phyloP scores from a whole-genome alignment of 2,329 filamentous ascomycete genomes.

The Cryoendolithus antarcticus region DNA sequence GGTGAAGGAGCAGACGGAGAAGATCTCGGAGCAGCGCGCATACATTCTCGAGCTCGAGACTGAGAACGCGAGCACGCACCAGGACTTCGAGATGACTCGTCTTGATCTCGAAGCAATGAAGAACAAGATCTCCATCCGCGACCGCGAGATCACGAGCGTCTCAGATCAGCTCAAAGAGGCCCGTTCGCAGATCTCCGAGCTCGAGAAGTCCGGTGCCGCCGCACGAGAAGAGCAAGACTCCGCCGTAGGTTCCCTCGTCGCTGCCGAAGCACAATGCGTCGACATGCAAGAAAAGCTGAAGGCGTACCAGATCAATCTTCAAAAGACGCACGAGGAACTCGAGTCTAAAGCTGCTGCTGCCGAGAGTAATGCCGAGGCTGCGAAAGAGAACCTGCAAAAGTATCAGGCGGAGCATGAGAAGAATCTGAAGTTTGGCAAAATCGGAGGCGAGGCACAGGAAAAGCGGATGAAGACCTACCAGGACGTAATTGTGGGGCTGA shows the following conservation, averaged over 20 bases:
- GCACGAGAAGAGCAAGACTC: slow-evolving; percentile 26
- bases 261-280: slow-evolving; percentile 31
- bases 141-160: slow-evolving; percentile 9
- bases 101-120: slow-evolving; percentile 38
- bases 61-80: slow-evolving; percentile 56
- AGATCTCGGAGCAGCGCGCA: slow-evolving; percentile 47
- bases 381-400: slow-evolving; percentile 21
- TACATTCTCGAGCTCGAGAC: slow-evolving; percentile 59
- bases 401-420: slow-evolving; percentile 31
- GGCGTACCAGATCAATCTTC: slow-evolving; percentile 33
- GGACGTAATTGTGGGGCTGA: slow-evolving; percentile 42
- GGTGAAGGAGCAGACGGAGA: slow-evolving; percentile 54
- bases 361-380: slow-evolving; percentile 16
- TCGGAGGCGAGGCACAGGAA: slow-evolving; percentile 33
- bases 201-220: slow-evolving; percentile 21
- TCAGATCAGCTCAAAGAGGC: slow-evolving; percentile 32
- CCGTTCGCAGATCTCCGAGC: slow-evolving; percentile 1
- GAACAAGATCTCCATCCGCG: slow-evolving; percentile 13
- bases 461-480: slow-evolving; percentile 43
- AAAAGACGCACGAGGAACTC: slow-evolving; percentile 33
- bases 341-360: slow-evolving; percentile 25
- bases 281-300: slow-evolving; percentile 42
- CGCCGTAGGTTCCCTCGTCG: slow-evolving; percentile 21
- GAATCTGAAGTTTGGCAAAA: slow-evolving; percentile 37
- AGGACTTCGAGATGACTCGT: slow-evolving; percentile 49